Conservation (phyloP, 495 filamentous ascomycete species). For the Hypoxylon fuscum region DNA sequence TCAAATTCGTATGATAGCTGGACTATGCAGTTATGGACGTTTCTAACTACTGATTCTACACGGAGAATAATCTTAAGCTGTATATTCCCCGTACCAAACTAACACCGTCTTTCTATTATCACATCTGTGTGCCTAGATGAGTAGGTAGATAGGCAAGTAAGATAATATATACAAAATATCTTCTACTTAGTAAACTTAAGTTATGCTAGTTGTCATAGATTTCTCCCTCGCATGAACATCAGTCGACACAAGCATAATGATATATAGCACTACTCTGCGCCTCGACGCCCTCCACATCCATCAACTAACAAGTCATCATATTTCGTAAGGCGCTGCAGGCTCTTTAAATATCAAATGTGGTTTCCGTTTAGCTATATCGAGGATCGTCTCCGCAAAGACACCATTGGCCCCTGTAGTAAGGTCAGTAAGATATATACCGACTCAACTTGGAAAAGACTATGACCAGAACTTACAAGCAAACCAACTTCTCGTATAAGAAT, state of each 20-base stretch:
- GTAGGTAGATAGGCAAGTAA: too few species aligned
- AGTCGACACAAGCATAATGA: background rate
- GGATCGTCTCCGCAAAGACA: conserved; percentile 91
- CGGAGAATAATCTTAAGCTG: too few species aligned
- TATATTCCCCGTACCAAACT: too few species aligned
- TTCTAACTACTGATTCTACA: too few species aligned
- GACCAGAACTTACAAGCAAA: conserved; percentile 74
- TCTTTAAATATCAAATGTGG: conserved; percentile 86
- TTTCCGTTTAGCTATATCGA: conserved; percentile 86
- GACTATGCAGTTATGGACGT: too few species aligned
- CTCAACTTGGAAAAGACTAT: too few species aligned
- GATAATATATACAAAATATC: too few species aligned
- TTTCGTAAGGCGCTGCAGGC: conserved; percentile 57
- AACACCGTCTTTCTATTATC: too few species aligned
- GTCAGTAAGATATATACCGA: conserved; percentile 13
- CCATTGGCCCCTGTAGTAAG: conserved; percentile 76
- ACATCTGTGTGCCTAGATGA: too few species aligned
- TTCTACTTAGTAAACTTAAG: too few species aligned
- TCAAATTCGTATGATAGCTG: too few species aligned
- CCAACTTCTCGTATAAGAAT: conserved; percentile 87
- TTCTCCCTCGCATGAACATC: conserved; percentile 2
- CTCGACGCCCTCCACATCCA: background rate
- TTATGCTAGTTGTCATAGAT: too few species aligned
- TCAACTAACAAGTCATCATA: conserved; percentile 27
- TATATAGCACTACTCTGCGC: background rate